Conservation (phyloP, 208 protist genomes). For the Acanthamoeba sp. region DNA sequence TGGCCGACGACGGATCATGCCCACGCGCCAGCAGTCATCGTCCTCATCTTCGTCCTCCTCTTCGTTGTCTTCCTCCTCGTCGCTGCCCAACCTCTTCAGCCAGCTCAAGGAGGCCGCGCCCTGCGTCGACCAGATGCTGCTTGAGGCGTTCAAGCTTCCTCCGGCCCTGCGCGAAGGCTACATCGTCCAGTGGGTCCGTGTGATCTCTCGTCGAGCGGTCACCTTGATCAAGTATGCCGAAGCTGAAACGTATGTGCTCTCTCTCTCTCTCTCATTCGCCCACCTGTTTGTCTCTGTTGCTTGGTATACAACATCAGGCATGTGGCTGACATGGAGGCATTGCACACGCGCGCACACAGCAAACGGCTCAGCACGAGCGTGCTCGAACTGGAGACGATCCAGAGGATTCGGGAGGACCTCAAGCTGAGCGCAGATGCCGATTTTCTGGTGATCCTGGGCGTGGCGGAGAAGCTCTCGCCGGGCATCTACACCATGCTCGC, state of each 20-base stretch:
- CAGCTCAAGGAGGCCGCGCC: slow-evolving; percentile 56
- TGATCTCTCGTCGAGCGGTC: slow-evolving; percentile 46
- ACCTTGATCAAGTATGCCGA: slow-evolving; percentile 68
- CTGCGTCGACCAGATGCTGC: slow-evolving; percentile 5
- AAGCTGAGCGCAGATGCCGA: slow-evolving; percentile 62
- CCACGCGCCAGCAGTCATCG: not conserved
- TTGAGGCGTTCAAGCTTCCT: slow-evolving; percentile 39
- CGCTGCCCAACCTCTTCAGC: not conserved
- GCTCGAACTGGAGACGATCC: slow-evolving; percentile 30
- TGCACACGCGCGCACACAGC: too few species aligned
- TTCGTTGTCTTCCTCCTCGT: not conserved
- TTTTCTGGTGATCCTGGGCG: slow-evolving; percentile 59
- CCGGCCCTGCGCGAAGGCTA: slow-evolving; percentile 30
- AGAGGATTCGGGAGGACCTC: slow-evolving; percentile 63
- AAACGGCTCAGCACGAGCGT: slow-evolving; percentile 9
- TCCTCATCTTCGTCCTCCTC: not conserved
- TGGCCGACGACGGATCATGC: not conserved
- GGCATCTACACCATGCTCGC: slow-evolving; percentile 52
- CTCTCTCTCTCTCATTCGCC: not conserved
- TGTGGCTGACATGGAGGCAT: not conserved
- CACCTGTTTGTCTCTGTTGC: not conserved
- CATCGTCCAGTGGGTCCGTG: slow-evolving; percentile 52
- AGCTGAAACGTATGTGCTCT: not conserved
- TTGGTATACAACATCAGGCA: not conserved
- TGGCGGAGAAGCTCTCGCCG: slow-evolving; percentile 75